phyloP scores from a whole-genome alignment of 306 rosid genomes.

The Sicyos baderoa region DNA sequence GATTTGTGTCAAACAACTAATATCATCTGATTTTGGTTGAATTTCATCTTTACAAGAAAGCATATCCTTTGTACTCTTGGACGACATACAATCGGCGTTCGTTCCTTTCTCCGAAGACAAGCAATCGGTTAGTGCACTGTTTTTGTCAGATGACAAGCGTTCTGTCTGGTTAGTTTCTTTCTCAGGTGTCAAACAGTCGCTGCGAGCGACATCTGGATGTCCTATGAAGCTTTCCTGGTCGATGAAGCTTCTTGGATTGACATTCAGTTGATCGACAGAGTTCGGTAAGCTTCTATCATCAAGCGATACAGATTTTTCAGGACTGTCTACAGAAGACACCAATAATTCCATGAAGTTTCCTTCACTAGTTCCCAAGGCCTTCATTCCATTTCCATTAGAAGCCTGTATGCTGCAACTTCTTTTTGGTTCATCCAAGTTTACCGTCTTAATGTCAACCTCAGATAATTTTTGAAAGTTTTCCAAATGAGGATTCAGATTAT shows the following conservation, averaged over 20 bases:
- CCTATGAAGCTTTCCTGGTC: slow-evolving; percentile 29
- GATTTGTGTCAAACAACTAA: slow-evolving; percentile 15
- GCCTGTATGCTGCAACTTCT: slow-evolving; percentile 19
- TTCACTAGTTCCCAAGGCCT: slow-evolving; percentile 26
- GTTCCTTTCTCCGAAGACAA: slow-evolving; percentile 18
- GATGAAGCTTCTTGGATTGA: slow-evolving; percentile 26
- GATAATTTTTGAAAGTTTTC: slow-evolving; percentile 24
- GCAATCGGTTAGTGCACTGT: neutral
- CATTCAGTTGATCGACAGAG: slow-evolving; percentile 25
- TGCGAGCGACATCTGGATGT: neutral
- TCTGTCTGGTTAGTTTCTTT: neutral
- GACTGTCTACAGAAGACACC: slow-evolving; percentile 23
- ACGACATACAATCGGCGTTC: slow-evolving; percentile 18
- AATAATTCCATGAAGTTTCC: slow-evolving; percentile 28
- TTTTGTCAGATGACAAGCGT: neutral
- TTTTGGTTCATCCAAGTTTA: slow-evolving; percentile 27
- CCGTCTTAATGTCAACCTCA: slow-evolving; percentile 31
- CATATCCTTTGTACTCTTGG: slow-evolving; percentile 25
- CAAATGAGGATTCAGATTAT: slow-evolving; percentile 27
- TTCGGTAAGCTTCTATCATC: slow-evolving; percentile 38
- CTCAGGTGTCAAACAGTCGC: neutral
- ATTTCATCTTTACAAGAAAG: slow-evolving; percentile 28
- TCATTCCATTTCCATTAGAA: slow-evolving; percentile 27
- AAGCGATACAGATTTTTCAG: slow-evolving; percentile 30
- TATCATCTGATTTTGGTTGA: slow-evolving; percentile 22